Conservation (phyloP, 192 early-diverging fungal species). For the Allomyces arbusculus region DNA sequence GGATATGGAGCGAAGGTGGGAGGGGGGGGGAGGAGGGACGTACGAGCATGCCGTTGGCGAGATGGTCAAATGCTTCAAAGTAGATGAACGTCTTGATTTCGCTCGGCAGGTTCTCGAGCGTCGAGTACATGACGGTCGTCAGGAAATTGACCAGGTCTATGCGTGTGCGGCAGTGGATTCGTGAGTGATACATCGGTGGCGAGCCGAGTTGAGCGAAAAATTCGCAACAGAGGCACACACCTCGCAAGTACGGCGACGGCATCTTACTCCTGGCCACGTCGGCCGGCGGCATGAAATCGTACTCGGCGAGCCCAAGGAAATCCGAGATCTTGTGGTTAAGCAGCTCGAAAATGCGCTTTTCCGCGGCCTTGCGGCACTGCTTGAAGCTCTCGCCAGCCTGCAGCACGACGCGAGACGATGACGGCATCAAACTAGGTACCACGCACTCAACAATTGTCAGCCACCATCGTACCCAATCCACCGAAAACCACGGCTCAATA, state of each 20-base stretch:
- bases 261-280: neutral
- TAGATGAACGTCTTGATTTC: constrained; percentile 42
- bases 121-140: constrained; percentile 41
- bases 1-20: neutral
- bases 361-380: constrained; percentile 44
- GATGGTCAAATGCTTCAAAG: constrained; percentile 54
- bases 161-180: neutral
- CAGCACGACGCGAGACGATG: constrained; percentile 20
- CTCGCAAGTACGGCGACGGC: neutral
- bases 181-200: neutral
- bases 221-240: constrained; percentile 1
- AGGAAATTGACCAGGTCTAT: constrained; percentile 54
- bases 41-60: constrained; percentile 42
- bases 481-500: too few species aligned
- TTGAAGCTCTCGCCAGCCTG: constrained; percentile 42
- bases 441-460: too few species aligned
- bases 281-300: constrained; percentile 27
- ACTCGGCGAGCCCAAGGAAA: constrained; percentile 60
- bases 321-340: constrained; percentile 64
- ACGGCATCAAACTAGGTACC: neutral
- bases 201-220: neutral
- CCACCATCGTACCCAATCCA: too few species aligned
- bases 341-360: constrained; percentile 59
- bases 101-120: constrained; percentile 40
- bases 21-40: constrained; percentile 1